These are phyloP conservation scores for Solanum piurae DNA, from an alignment of 257 asterid genomes.

Conservation along the genomic window DNA sequence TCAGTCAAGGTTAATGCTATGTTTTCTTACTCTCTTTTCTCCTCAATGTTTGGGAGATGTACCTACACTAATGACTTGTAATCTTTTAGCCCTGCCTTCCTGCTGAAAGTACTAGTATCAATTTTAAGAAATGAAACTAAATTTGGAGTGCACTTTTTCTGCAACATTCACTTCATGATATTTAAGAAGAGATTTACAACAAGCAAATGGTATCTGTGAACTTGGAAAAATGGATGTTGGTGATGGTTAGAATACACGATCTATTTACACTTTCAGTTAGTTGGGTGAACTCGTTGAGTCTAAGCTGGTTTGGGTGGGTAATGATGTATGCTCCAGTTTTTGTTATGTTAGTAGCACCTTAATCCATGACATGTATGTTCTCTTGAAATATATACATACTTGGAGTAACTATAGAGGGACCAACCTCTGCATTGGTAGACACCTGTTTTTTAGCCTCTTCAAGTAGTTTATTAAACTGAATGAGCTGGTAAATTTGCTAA, in stretches of 20 bases:
- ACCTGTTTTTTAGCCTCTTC: background rate
- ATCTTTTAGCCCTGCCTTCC: background rate
- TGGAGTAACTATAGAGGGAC: background rate
- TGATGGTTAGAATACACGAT: background rate
- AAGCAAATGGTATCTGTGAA: background rate
- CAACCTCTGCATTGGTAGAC: background rate
- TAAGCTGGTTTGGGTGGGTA: background rate
- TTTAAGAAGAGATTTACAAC: background rate
- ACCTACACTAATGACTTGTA: background rate
- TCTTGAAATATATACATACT: background rate
- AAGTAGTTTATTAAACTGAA: background rate
- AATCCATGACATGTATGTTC: background rate
- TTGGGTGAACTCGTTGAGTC: background rate
- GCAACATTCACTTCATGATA: background rate
- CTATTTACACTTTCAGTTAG: background rate
- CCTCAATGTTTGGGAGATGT: background rate
- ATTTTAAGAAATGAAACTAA: background rate
- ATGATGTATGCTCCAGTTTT: background rate
- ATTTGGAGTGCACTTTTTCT: background rate
- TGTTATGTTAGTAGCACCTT: background rate
- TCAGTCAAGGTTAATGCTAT: background rate
- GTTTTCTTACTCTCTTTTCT: background rate
- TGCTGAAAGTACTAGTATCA: background rate
- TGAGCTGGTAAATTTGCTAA: background rate
- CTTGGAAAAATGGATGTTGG: background rate